Conservation (phyloP, 2,329 filamentous ascomycete species). For the Rhexocercosporidium sp. region DNA sequence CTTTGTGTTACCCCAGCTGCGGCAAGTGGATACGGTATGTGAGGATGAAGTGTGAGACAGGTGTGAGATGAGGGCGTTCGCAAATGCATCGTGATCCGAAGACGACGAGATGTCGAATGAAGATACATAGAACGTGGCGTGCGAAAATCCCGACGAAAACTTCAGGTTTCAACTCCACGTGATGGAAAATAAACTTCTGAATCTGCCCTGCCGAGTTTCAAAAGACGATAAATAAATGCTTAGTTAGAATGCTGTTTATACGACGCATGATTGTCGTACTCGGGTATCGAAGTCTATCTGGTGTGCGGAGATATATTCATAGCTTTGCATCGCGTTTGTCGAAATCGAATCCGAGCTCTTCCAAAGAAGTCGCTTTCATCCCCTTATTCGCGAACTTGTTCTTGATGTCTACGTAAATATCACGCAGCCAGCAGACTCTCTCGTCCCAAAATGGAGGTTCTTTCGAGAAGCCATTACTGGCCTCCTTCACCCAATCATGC, state of each 20-base stretch:
- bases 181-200: not conserved
- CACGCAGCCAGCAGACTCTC: constrained; percentile 73
- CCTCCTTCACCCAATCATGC: constrained; percentile 66
- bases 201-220: not conserved
- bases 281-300: not conserved
- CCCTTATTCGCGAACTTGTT: constrained; percentile 72
- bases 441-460: constrained; percentile 73
- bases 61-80: constrained; percentile 1
- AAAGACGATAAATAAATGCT: not conserved
- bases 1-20: not conserved
- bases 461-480: constrained; percentile 58
- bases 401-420: constrained; percentile 71
- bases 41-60: not conserved
- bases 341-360: constrained; percentile 74
- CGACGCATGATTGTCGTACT: not conserved
- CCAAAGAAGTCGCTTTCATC: constrained; percentile 65
- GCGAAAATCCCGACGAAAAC: not conserved
- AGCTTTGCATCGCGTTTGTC: constrained; percentile 15
- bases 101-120: constrained; percentile 7
- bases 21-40: not conserved
- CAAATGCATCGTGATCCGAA: not conserved
- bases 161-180: not conserved
- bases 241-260: not conserved
- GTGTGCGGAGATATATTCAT: not conserved
- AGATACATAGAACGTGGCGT: not conserved